Evolutionary conservation across 2,329 filamentous ascomycete genomes (phyloP).

Genomic region (Pezicula rhizophila): DNA sequence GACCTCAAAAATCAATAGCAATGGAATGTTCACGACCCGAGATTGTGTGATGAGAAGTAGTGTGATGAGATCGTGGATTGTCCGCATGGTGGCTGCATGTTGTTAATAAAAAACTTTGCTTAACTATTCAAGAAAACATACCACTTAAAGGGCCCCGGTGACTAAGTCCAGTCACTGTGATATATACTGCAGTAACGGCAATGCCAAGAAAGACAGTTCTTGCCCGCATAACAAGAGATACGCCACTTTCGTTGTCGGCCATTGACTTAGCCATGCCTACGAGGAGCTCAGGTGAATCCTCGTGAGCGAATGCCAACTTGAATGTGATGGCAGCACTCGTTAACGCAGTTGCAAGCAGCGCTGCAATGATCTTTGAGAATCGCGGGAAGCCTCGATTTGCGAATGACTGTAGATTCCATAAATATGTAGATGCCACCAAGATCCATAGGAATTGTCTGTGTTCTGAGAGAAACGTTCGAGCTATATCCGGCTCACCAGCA

Average conservation of each 20-base stretch:
- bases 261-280: slow-evolving; percentile 31
- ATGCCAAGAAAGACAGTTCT: slow-evolving; percentile 43
- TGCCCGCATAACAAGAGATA: slow-evolving; percentile 26
- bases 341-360: slow-evolving; percentile 32
- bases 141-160: slow-evolving; percentile 14
- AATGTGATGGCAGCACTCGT: slow-evolving; percentile 64
- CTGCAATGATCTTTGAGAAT: slow-evolving; percentile 23
- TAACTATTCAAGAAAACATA: slow-evolving; percentile 7
- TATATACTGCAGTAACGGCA: slow-evolving; percentile 28
- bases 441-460: slow-evolving; percentile 68
- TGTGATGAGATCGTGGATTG: slow-evolving; percentile 64
- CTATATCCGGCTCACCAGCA: slow-evolving; percentile 83
- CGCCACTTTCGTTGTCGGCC: slow-evolving; percentile 16
- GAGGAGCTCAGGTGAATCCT: slow-evolving; percentile 82
- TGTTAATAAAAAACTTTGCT: slow-evolving; percentile 3
- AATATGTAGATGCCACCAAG: slow-evolving; percentile 64
- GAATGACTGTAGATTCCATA: slow-evolving; percentile 35
- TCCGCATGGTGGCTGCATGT: slow-evolving; percentile 21
- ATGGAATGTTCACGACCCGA: slow-evolving; percentile 74
- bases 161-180: slow-evolving; percentile 37
- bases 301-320: slow-evolving; percentile 81
- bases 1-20: slow-evolving; percentile 70
- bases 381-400: slow-evolving; percentile 18
- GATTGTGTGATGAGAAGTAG: slow-evolving; percentile 85
- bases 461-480: slow-evolving; percentile 60